Conservation (phyloP, 148 eudicot genomes). For the Chenopodium album region DNA sequence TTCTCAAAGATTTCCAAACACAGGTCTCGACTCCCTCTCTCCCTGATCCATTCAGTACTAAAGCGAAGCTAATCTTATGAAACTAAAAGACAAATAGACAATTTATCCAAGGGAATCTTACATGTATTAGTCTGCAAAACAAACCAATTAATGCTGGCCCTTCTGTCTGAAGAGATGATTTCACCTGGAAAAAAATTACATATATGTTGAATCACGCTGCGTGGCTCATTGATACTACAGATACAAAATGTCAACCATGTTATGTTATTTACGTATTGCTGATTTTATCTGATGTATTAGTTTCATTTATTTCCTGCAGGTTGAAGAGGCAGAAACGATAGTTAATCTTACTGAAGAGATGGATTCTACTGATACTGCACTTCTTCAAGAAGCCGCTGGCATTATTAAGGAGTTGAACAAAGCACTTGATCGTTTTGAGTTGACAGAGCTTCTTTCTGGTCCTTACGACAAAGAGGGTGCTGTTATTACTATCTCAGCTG, state of each 20-base stretch:
- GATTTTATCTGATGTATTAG: neutral
- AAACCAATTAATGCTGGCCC: no score
- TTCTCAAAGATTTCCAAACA: slow-evolving; percentile 63
- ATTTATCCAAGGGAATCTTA: neutral
- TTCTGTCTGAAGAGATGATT: no score
- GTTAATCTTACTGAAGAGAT: slow-evolving; percentile 91
- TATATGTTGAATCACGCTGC: no score
- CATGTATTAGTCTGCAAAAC: neutral
- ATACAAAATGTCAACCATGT: neutral
- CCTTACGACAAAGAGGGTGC: slow-evolving; percentile 99
- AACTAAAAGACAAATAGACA: no score
- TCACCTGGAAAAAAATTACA: no score
- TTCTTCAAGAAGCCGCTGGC: slow-evolving; percentile 81
- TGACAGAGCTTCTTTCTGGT: slow-evolving; percentile 88
- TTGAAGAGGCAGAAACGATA: slow-evolving; percentile 93
- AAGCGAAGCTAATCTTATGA: neutral
- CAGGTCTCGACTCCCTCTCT: slow-evolving; percentile 50
- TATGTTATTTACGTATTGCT: neutral
- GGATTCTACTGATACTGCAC: slow-evolving; percentile 78
- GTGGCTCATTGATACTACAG: neutral
- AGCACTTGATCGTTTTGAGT: slow-evolving; percentile 80
- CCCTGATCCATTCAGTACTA: neutral
- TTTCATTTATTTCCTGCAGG: slow-evolving; percentile 39
- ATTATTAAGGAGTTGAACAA: slow-evolving; percentile 77
- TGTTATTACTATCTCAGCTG: slow-evolving; percentile 80